Conservation (phyloP, 169 alveolate genomes). For the Plasmodium berghei region DNA sequence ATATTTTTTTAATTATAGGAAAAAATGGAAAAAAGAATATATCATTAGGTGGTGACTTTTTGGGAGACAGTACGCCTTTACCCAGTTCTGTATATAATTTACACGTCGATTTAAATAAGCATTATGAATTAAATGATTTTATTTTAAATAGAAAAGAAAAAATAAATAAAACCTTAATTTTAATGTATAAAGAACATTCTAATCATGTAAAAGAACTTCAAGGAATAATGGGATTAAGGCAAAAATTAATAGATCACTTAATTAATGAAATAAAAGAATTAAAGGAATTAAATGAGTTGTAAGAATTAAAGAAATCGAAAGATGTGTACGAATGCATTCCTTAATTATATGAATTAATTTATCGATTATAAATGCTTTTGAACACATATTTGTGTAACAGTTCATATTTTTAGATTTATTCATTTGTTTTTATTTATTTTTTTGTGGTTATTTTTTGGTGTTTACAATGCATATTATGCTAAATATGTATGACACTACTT, state of each 20-base stretch:
- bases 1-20: constrained; percentile 32
- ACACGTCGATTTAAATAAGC: constrained; percentile 63
- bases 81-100: constrained; percentile 73
- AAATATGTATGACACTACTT: no score
- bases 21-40: constrained; percentile 64
- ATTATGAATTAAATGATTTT: constrained; percentile 56
- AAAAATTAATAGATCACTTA: constrained; percentile 47
- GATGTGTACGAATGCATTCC: no score
- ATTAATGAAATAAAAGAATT: constrained; percentile 55
- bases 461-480: no score
- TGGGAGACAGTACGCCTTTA: constrained; percentile 72
- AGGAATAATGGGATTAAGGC: constrained; percentile 54
- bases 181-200: constrained; percentile 74
- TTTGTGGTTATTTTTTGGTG: no score
- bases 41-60: constrained; percentile 69
- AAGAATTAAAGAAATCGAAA: no score
- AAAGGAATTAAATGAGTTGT: constrained; percentile 4
- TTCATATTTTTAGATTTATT: no score
- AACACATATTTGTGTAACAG: no score
- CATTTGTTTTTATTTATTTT: no score
- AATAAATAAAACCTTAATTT: constrained; percentile 52
- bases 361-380: no score
- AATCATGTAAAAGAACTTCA: constrained; percentile 58
- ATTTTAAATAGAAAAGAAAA: constrained; percentile 43
- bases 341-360: no score